Conservation (phyloP, 306 rosid species). For the Betula pendula region DNA sequence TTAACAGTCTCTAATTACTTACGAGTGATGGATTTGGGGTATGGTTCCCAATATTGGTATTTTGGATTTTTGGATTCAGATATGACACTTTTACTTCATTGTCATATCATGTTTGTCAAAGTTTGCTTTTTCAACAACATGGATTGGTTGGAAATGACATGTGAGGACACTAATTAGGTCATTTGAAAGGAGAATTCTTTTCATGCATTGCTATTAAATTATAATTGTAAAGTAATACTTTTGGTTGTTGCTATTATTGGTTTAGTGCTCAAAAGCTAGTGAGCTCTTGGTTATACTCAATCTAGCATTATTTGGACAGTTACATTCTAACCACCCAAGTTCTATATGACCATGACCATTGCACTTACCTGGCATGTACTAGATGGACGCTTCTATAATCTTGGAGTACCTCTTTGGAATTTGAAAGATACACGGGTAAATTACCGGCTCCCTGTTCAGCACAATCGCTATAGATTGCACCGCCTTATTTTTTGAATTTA, state of each 20-base stretch:
- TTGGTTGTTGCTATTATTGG: neutral
- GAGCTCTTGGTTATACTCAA: neutral
- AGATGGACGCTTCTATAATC: neutral
- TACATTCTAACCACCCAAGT: neutral
- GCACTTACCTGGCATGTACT: neutral
- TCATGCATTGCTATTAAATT: neutral
- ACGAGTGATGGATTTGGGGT: neutral
- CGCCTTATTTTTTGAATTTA: neutral
- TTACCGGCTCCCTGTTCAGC: neutral
- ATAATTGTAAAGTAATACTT: neutral
- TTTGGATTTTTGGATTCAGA: neutral
- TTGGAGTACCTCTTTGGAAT: neutral
- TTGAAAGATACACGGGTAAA: neutral
- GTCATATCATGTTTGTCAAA: neutral
- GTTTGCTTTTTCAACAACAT: neutral
- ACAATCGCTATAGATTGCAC: neutral
- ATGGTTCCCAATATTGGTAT: neutral
- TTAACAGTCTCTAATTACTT: slow-evolving; percentile 12
- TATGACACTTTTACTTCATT: neutral
- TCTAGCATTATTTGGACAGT: neutral
- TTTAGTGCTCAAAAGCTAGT: neutral
- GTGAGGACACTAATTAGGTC: neutral
- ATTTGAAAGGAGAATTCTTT: neutral
- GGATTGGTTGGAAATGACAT: slow-evolving; percentile 5
- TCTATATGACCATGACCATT: neutral